phyloP scores from a whole-genome alignment of 164 flowering plant species.

The Euptelea pleiosperma region DNA sequence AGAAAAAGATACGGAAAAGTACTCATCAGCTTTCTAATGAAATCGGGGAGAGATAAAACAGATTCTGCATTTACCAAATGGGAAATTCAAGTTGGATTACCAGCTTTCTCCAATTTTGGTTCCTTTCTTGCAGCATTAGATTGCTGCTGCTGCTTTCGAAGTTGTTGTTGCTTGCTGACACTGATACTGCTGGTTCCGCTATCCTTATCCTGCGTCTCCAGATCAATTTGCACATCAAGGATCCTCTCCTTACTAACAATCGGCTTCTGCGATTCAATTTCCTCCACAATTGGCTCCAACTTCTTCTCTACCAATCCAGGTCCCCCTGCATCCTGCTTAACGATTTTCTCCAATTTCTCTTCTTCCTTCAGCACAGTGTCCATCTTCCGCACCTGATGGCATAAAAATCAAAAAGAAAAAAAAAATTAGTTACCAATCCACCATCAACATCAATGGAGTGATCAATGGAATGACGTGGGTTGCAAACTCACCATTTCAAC shows the following conservation, averaged over 20 bases:
- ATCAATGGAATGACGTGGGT: background rate
- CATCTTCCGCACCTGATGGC: constrained; percentile 29
- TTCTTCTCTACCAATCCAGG: constrained; percentile 30
- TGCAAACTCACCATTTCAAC: constrained; percentile 45
- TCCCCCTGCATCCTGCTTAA: constrained; percentile 21
- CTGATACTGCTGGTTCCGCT: constrained; percentile 25
- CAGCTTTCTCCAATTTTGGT: constrained; percentile 47
- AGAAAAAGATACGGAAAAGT: background rate
- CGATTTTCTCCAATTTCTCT: constrained; percentile 23
- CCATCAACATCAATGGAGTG: background rate
- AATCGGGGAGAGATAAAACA: background rate
- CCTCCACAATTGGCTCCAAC: constrained; percentile 23
- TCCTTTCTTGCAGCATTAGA: constrained; percentile 26
- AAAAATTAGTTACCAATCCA: background rate
- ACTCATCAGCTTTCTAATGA: background rate
- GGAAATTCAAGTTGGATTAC: constrained; percentile 27
- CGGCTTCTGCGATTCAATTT: constrained; percentile 35
- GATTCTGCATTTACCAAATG: background rate
- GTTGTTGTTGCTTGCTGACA: constrained; percentile 21
- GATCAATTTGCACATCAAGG: constrained; percentile 54
- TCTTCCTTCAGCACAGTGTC: constrained; percentile 31
- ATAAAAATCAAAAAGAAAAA: background rate
- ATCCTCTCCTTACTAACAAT: constrained; percentile 32
- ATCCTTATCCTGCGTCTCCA: constrained; percentile 52
- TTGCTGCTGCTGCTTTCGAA: constrained; percentile 16